These are phyloP conservation scores for Thraustotheca clavata DNA, from an alignment of 352 stramenopile species.

Conservation along the genomic window DNA sequence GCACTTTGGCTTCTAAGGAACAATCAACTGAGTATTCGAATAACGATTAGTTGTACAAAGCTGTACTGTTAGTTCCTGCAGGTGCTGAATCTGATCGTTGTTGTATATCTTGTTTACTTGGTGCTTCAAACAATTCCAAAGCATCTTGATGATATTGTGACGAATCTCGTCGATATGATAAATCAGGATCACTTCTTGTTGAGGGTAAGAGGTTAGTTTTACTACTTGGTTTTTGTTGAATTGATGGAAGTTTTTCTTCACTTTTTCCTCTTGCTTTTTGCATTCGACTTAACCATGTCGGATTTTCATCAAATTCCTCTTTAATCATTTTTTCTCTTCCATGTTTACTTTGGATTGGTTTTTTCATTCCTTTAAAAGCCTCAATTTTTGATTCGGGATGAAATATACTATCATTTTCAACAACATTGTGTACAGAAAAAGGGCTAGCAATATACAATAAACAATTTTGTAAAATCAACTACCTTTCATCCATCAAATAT, in stretches of 20 bases:
- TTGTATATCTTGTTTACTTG: not conserved
- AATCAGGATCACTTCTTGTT: constrained; percentile 48
- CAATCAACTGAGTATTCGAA: too few species aligned
- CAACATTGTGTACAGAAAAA: constrained; percentile 22
- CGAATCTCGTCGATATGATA: constrained; percentile 29
- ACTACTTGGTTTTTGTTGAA: not conserved
- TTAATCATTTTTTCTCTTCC: not conserved
- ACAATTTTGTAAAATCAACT: not conserved
- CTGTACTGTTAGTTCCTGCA: too few species aligned
- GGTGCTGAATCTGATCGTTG: constrained; percentile 11
- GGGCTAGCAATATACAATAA: too few species aligned
- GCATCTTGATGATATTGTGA: constrained; percentile 40
- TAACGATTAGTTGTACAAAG: too few species aligned
- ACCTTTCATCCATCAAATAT: not conserved
- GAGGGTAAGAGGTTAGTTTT: constrained; percentile 22
- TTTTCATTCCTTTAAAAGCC: constrained; percentile 50
- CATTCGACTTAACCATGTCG: not conserved
- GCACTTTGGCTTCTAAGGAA: too few species aligned
- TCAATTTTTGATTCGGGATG: constrained; percentile 66
- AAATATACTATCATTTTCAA: constrained; percentile 48
- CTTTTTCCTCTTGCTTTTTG: not conserved
- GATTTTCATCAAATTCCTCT: not conserved
- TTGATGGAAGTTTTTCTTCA: not conserved
- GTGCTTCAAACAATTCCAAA: constrained; percentile 33
- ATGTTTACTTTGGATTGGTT: too few species aligned